Evolutionary conservation across 345 rosid genomes (phyloP), one percentile per base, ranked within the genome.

Genomic region (Arabis alpina): DNA sequence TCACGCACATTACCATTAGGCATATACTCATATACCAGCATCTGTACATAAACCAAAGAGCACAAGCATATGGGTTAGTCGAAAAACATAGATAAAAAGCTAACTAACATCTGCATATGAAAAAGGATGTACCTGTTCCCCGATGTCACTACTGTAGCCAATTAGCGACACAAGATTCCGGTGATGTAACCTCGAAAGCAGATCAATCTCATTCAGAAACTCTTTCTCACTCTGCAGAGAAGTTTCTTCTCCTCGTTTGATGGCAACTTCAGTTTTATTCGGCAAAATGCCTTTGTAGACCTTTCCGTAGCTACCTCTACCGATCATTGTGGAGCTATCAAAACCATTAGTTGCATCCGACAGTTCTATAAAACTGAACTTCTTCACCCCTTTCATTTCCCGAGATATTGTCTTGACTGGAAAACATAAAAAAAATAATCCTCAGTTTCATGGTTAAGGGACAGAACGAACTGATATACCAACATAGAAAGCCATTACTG

Each of bases 21-120:
- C 89, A 93, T 81, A 74, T 81, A 90, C 72, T 93, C 97, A 15
- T 90, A 93, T 16, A 93, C 89, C 79, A 90, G 80, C 91, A 93
- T 90, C 97, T 93, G 89, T 56, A 48, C 58, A 78, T 37, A 41
- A 41, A 41, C 28, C 58, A 72, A 54, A 44, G 54, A n/a, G 19
- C 32, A 53, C 51, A 71, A 0, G 24, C 39, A 40, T 41, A 13
- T 40, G 19, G 40, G 50, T 66, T 40, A 66, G 54, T 50, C 3
- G 0, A 13, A 12, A 11, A 40, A 49, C 39, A 66, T 10, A 57
- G 27, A 48, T 45, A 45, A 5, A 44, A 72, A 51, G 51, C 66
- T 16, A 28, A 37, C 30, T 54, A 54, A 65, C 70, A 79, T 64
- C 54, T 75, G 28, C 24, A 59, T 40, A 64, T 61, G 56, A 5